Base-by-base conservation (phyloP, 2,329 filamentous ascomycete species). In the Alternaria incomplexa region DNA sequence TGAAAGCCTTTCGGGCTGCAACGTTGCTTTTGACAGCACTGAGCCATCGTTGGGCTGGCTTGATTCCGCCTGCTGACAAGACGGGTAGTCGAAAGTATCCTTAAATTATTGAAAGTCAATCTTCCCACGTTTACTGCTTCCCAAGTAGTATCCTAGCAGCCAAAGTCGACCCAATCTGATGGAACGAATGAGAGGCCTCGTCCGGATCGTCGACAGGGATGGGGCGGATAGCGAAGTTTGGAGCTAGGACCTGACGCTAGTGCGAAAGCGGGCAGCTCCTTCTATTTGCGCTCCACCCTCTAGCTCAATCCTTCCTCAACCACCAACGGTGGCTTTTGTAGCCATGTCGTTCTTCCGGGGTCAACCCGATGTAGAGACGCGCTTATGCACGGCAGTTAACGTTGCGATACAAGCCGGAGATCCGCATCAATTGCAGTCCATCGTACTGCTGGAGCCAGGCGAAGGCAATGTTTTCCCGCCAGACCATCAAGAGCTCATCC, bases 371-470 rank as follows among this genome's bases (percentile, higher is more conserved):
- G 69, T 76, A 30, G 72, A 76, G 58, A 63, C 69, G 22, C 64
- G 70, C 47, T 66, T 78, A 45, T 76, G 73, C 32, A 69, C 63
- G 28, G 71, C 73, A 10, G 68, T 77, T 32, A 77, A 78, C 55
- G 52, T 56, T 20, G 74, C 75, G 15, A 68, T 78, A 22, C 66
- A 62, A 20, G 62, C 66, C 11, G 69, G 67, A 25, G 68, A 77
- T 25, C 68, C 66, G 9, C 32, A 64, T 15, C 62, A 72, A 53
- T 66, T 78, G 4, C 72, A 69, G 17, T 66, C 71, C 7, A 75
- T 78, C 23, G 71, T 77, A 0, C 64, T 75, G 28, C 60, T 78
- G 25, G 75, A 78, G 58, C 75, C 76, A 44, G 69, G 52, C 36
- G 51, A 55, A 47, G 56, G 47, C 55, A 53, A 55, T 54, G 56